Base-by-base conservation (phyloP, 306 rosid genomes). In the Rosa chinensis region DNA sequence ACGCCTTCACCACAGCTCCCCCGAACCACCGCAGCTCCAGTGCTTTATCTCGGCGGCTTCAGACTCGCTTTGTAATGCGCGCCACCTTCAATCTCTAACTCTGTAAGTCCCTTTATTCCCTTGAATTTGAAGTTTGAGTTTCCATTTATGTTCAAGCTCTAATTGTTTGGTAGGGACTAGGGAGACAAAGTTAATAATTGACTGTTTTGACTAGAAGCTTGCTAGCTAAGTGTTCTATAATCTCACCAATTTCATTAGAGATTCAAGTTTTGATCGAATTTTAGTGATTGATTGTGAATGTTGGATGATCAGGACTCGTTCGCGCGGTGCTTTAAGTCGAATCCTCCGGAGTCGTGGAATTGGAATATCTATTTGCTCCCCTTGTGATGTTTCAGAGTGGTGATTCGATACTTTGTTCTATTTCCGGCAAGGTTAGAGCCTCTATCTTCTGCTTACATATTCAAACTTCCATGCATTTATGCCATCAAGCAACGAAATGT, bases 301-400 rank as follows among this genome's bases (percentile, higher is more conserved):
- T 8, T 78, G 53, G 50, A 75, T 82, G 85, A 7, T 72, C 78
- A 95, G 98, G 97, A 95, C 79, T 89, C 98, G 45, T 95, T 95
- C 67, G 92, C 99, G 5, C 81, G 99, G 81, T 92, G 99, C 84
- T 93, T 95, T 93, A 95, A 95, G 87, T 95, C 99, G 23, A 95
- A 92, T 85, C 85, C 98, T 66, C 97, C 96, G 25, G 99, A 95
- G 88, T 94, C 96, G 14, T 95, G 98, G 97, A 90, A 92, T 83
- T 95, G 98, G 98, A 28, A 28, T 28, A 28, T 28, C 28, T 28
- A 28, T 28, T 28, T 28, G 28, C 1, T 28, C 28, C 28, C 28
- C 28, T 28, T 28, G 28, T 28, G 28, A 1, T 28, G 28, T 28
- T 28, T 28, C 28, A 1, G 28, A 28, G 28, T 28, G 28, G 28